phyloP scores from a whole-genome alignment of 2,329 filamentous ascomycete species.

The Scytalidium sp. region DNA sequence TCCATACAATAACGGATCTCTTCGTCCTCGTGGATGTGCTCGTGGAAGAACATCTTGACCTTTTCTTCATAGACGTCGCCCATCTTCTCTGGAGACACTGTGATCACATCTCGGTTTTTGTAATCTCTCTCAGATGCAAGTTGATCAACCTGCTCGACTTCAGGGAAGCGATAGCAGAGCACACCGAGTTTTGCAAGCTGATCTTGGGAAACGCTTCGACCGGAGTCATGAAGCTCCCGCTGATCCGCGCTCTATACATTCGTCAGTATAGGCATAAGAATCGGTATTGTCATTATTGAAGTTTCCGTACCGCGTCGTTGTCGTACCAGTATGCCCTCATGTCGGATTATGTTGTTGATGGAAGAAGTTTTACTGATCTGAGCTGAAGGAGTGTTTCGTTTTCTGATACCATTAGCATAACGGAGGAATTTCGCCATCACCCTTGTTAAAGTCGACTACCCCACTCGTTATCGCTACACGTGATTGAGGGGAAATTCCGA shows the following conservation, averaged over 20 bases:
- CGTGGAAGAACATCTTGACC: constrained; percentile 88
- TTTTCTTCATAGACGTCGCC: constrained; percentile 88
- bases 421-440: too few relatives aligned
- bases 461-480: not conserved
- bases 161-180: constrained; percentile 67
- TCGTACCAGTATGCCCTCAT: constrained; percentile 75
- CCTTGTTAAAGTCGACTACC: too few relatives aligned
- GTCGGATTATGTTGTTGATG: constrained; percentile 28
- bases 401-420: too few relatives aligned
- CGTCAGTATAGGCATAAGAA: constrained; percentile 6
- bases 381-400: not conserved
- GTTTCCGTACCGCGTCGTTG: constrained; percentile 52
- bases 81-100: constrained; percentile 81
- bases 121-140: constrained; percentile 77
- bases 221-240: constrained; percentile 85
- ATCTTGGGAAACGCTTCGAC: constrained; percentile 59
- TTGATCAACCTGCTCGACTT: constrained; percentile 64
- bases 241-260: constrained; percentile 73
- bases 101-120: constrained; percentile 93
- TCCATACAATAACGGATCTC: constrained; percentile 94
- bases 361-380: not conserved
- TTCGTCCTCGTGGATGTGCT: constrained; percentile 97
- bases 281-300: constrained; percentile 2
- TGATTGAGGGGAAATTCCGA: not conserved
- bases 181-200: constrained; percentile 77